A percentile compares a stretch with the other conserved stretches of the same genome.
Conservation (phyloP, 805 yeast species). For the Ogataea saltuana region DNA sequence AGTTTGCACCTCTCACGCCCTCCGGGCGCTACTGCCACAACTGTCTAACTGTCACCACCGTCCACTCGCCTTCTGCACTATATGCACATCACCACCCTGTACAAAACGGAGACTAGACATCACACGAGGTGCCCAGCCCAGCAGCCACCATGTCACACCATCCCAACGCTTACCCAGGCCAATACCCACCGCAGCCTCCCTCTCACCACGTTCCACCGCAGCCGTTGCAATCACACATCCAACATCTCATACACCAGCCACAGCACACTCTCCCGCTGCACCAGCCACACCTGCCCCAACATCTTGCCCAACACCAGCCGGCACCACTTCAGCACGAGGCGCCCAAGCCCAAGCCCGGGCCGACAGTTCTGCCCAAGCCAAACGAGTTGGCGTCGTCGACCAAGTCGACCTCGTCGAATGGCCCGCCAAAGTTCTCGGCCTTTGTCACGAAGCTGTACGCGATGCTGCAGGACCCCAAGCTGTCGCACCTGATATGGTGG, state of each 20-base stretch:
- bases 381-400: not conserved
- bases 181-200: slow-evolving; percentile 13
- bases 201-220: not conserved
- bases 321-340: too few relatives aligned
- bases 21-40: too few relatives aligned
- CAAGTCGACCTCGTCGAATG: slow-evolving; percentile 1
- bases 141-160: slow-evolving; percentile 10
- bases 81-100: not conserved
- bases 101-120: not conserved
- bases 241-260: slow-evolving; percentile 2
- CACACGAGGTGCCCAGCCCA: not conserved
- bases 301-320: too few relatives aligned
- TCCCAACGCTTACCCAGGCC: slow-evolving; percentile 8
- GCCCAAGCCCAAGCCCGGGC: too few relatives aligned
- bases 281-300: not conserved
- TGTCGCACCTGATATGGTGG: slow-evolving; percentile 66
- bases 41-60: not conserved
- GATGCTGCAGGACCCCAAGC: slow-evolving; percentile 58
- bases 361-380: too few relatives aligned
- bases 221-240: not conserved
- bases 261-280: slow-evolving; percentile 2
- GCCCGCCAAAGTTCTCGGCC: slow-evolving; percentile 49
- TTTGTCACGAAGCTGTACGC: slow-evolving; percentile 65
- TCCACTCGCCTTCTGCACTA: not conserved
- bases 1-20: too few relatives aligned